Evolutionary conservation across 2,329 filamentous ascomycete species (phyloP), one percentile per base, ranked within the genome.

Genomic region (Colletotrichum chrysophilum): DNA sequence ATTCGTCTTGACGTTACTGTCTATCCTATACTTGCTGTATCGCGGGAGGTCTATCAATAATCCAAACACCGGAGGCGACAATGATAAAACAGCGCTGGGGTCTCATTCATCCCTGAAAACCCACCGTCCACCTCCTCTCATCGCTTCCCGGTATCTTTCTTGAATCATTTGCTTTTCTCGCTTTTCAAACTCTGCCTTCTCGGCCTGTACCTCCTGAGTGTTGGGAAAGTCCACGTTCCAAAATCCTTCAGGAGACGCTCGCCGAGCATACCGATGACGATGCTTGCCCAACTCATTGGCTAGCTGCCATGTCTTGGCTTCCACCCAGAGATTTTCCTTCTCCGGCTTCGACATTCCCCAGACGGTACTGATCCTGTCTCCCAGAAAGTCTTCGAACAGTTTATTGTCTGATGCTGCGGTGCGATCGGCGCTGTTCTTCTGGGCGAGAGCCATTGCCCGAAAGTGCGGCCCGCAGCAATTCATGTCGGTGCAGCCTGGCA

Each of bases 191-290:
- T 92, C 92, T 75, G 89, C 88, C 73, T 90, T 90, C 79, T 96
- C 92, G 68, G 88, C 86, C 78, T 91, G 87, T 32, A 93, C 85
- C 84, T 98, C 95, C 82, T 98, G 97, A 2, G 97, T 98, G 30
- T 87, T 92, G 2, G 96, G 96, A 82, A 99, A 98, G 79, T 98
- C 96, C 3, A 94, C 90, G 70, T 95, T 90, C 97, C 97, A 99
- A 82, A 95, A 98, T 0, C 96, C 96, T 3, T 95, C 95, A 14
- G 97, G 96, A 12, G 94, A 95, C 60, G 87, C 88, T 77, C 91
- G 89, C 66, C 95, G 90, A 75, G 93, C 91, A 83, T 94, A 96
- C 32, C 92, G 89, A 79, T 96, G 91, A 71, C 94, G 90, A 84
- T 98, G 96, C 81, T 90, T 95, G 7, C 96, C 96, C 82, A 91